Evolutionary conservation across 192 early-diverging fungal genomes (phyloP).

Genomic region (Chytriomyces sp.): DNA sequence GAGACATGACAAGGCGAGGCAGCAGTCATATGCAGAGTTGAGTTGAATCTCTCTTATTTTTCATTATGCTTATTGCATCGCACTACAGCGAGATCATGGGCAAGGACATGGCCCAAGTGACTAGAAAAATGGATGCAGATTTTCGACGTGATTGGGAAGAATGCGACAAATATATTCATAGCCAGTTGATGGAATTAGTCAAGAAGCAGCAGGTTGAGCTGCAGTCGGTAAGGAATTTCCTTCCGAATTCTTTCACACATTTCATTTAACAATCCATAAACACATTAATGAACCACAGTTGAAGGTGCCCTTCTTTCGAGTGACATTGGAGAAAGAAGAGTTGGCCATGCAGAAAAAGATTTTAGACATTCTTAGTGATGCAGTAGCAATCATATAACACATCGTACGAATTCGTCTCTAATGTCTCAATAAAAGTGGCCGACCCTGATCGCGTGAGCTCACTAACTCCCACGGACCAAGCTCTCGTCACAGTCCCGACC

Average conservation of each 20-base stretch:
- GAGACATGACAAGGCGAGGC: not conserved
- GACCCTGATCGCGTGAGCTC: too few species aligned
- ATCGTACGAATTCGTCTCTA: too few species aligned
- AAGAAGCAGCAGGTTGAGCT: conserved; percentile 20
- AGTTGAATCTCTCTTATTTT: not conserved
- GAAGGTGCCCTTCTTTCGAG: conserved; percentile 20
- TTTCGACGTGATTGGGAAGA: not conserved
- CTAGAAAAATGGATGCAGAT: not conserved
- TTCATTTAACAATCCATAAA: not conserved
- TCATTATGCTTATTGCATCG: too few species aligned
- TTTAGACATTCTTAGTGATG: conserved; percentile 15
- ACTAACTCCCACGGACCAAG: too few species aligned
- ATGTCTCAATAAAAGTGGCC: too few species aligned
- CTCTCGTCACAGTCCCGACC: too few species aligned
- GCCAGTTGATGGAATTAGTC: conserved; percentile 8
- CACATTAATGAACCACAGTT: not conserved
- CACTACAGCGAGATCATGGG: conserved; percentile 24
- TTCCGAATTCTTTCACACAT: not conserved
- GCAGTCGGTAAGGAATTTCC: not conserved
- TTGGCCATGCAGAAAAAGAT: not conserved
- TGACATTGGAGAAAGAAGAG: not conserved
- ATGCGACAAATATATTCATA: not conserved
- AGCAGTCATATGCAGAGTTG: conserved; percentile 20
- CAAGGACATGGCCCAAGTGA: not conserved
- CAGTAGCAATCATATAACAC: not conserved